These are phyloP conservation scores for Pulveroboletus ravenelii DNA, from an alignment of 768 basidiomycete species.

Conservation along the genomic window DNA sequence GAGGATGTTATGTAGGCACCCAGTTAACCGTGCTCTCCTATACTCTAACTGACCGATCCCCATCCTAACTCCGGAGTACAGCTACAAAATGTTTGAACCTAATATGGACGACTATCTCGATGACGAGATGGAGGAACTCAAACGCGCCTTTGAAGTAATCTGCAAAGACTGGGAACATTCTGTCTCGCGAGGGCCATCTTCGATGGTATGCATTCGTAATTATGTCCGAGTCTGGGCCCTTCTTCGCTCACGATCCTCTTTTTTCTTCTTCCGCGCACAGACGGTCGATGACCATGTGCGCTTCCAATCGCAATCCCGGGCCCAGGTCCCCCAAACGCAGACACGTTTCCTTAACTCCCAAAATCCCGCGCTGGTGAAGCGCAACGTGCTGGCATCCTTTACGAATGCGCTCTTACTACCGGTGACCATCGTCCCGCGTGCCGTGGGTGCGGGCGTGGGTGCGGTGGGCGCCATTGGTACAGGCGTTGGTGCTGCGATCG, in stretches of 20 bases:
- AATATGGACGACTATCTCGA: conserved; percentile 98
- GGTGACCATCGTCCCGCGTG: conserved; percentile 92
- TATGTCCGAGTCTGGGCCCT: too few species aligned
- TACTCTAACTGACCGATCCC: conserved; percentile 1
- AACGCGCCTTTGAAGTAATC: conserved; percentile 64
- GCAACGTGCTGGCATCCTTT: conserved; percentile 89
- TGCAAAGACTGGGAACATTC: conserved; percentile 79
- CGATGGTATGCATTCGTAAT: conserved; percentile 33
- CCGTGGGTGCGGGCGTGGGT: conserved; percentile 67
- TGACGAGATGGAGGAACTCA: conserved; percentile 84
- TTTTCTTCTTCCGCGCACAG: neutral
- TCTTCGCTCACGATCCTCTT: neutral
- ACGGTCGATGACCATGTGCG: conserved; percentile 1
- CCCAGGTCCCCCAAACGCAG: conserved; percentile 4
- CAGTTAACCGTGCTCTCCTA: neutral
- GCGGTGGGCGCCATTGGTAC: conserved; percentile 63
- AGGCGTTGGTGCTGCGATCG: conserved; percentile 58
- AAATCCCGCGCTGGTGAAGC: conserved; percentile 89
- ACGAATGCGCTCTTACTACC: conserved; percentile 85
- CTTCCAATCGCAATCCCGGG: neutral
- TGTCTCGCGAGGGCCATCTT: conserved; percentile 11
- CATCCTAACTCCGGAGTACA: conserved; percentile 28
- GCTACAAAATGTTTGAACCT: conserved; percentile 91
- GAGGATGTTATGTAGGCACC: conserved; percentile 79
- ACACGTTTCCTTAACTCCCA: conserved; percentile 75